Evolutionary conservation across 306 rosid genomes (phyloP).

Genomic region (Lathyrus aphaca): DNA sequence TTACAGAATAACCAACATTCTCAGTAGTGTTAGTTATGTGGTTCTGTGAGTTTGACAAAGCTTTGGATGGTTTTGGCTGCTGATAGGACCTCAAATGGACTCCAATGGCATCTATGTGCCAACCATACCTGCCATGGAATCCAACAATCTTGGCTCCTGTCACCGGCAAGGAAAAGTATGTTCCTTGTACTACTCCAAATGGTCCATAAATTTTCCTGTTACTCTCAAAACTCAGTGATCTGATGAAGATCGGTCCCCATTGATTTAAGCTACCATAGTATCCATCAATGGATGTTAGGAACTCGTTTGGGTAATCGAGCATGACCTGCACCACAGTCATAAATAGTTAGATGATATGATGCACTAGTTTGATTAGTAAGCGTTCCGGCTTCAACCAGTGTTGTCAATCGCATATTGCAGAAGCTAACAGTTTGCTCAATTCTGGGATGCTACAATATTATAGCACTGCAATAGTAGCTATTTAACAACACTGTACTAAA

Average conservation of each 20-base stretch:
- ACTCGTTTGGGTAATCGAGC: slow-evolving; percentile 70
- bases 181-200: slow-evolving; percentile 64
- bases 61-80: slow-evolving; percentile 47
- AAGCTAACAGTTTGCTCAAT: background rate
- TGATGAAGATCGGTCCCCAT: slow-evolving; percentile 48
- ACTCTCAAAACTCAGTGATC: slow-evolving; percentile 64
- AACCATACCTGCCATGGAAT: slow-evolving; percentile 76
- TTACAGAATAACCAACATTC: slow-evolving; percentile 59
- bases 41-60: slow-evolving; percentile 47
- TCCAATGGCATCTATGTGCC: slow-evolving; percentile 86
- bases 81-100: slow-evolving; percentile 61
- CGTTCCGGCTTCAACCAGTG: background rate
- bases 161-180: slow-evolving; percentile 59
- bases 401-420: background rate
- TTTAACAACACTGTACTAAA: background rate
- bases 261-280: slow-evolving; percentile 58
- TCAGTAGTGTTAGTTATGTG: slow-evolving; percentile 42
- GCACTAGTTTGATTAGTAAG: background rate
- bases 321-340: slow-evolving; percentile 53
- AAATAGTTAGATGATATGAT: background rate
- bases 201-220: slow-evolving; percentile 69
- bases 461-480: background rate
- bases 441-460: background rate
- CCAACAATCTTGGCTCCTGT: slow-evolving; percentile 79
- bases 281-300: slow-evolving; percentile 65